phyloP scores from a whole-genome alignment of 208 protist genomes.

The Leishmania braziliensis region DNA sequence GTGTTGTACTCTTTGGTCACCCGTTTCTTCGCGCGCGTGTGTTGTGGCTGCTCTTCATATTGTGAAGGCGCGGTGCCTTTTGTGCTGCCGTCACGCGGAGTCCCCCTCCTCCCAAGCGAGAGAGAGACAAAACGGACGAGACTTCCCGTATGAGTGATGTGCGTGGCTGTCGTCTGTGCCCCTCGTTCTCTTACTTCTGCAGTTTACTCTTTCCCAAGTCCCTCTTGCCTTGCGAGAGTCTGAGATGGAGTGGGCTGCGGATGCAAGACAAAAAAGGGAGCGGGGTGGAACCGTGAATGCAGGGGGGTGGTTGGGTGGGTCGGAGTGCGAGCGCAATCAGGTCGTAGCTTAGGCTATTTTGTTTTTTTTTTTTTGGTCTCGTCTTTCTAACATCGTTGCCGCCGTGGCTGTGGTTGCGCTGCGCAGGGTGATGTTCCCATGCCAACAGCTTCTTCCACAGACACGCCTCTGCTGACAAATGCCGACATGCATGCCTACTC shows the following conservation, averaged over 20 bases:
- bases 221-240: not conserved
- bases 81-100: not conserved
- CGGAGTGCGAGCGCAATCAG: not conserved
- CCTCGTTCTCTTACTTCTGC: not conserved
- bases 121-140: not conserved
- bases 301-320: not conserved
- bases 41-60: not conserved
- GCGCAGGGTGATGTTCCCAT: too few relatives aligned
- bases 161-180: not conserved
- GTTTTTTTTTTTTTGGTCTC: too few relatives aligned
- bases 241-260: not conserved
- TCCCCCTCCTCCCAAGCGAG: not conserved
- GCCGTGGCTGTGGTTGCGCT: not conserved
- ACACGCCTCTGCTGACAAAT: not conserved
- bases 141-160: not conserved
- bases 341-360: not conserved
- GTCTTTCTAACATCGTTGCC: not conserved
- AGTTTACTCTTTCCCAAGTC: not conserved
- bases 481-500: not conserved
- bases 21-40: not conserved
- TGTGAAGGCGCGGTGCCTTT: not conserved
- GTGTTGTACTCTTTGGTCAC: too few relatives aligned
- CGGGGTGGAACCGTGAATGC: not conserved
- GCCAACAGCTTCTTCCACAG: not conserved
- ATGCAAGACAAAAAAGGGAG: not conserved